Conservation (phyloP, 179 eudicot genomes). For the Gypsophila paniculata region DNA sequence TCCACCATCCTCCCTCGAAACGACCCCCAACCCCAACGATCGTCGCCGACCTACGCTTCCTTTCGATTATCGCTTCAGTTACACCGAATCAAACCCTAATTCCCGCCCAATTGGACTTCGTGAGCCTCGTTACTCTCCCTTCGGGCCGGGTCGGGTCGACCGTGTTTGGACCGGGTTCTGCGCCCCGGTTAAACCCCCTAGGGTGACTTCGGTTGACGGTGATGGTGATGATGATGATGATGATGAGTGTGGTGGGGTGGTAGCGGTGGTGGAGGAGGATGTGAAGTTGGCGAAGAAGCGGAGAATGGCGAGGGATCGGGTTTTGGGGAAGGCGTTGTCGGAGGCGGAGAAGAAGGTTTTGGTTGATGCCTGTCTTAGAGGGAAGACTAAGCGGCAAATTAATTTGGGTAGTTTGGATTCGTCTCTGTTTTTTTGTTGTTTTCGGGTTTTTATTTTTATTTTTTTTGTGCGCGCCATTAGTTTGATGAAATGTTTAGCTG, state of each 20-base stretch:
- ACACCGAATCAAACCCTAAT: conserved; percentile 56
- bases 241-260: conserved; percentile 30
- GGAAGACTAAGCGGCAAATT: conserved; percentile 54
- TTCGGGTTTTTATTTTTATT: neutral
- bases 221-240: conserved; percentile 38
- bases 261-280: conserved; percentile 30
- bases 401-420: conserved; percentile 47
- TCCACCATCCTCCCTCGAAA: conserved; percentile 70
- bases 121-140: conserved; percentile 82
- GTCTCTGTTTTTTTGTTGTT: conserved; percentile 1
- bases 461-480: conserved; percentile 16
- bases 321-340: conserved; percentile 50
- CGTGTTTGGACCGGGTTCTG: conserved; percentile 82
- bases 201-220: conserved; percentile 35
- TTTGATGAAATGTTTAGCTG: conserved; percentile 25
- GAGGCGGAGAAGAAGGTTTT: conserved; percentile 63
- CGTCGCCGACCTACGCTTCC: conserved; percentile 48
- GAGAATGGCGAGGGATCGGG: conserved; percentile 37
- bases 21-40: conserved; percentile 10
- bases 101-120: conserved; percentile 72
- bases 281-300: conserved; percentile 50
- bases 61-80: conserved; percentile 76
- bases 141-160: conserved; percentile 65
- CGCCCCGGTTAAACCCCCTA: conserved; percentile 58
- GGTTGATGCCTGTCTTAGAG: conserved; percentile 50